Evolutionary conservation across 2,329 filamentous ascomycete genomes (phyloP).

Genomic region (Aspergillus pseudonomiae): DNA sequence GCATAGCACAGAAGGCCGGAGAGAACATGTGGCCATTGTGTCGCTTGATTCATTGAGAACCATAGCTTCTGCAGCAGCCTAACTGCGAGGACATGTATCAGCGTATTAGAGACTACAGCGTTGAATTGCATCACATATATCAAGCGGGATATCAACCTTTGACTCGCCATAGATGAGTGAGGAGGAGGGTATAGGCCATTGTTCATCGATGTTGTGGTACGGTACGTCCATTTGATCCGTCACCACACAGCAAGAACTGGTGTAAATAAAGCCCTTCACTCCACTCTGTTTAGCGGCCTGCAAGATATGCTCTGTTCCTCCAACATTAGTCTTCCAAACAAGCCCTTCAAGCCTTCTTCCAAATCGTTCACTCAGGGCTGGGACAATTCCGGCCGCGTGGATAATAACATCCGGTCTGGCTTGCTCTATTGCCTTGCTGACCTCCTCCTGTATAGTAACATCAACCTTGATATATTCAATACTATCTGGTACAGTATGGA

Average conservation of each 20-base stretch:
- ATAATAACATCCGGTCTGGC: conserved; percentile 54
- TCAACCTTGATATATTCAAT: conserved; percentile 36
- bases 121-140: not conserved
- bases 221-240: conserved; percentile 51
- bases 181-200: conserved; percentile 40
- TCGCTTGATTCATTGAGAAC: conserved; percentile 42
- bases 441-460: conserved; percentile 32
- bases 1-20: conserved; percentile 48
- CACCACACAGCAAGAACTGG: conserved; percentile 58
- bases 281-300: conserved; percentile 47
- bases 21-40: conserved; percentile 42
- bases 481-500: conserved; percentile 30
- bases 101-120: conserved; percentile 9
- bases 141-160: conserved; percentile 32
- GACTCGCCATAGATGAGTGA: conserved; percentile 50
- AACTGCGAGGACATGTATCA: conserved; percentile 18
- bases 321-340: conserved; percentile 56
- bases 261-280: conserved; percentile 58
- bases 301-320: conserved; percentile 58
- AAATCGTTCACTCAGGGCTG: conserved; percentile 41
- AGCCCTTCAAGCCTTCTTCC: conserved; percentile 36
- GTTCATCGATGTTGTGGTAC: conserved; percentile 44
- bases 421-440: conserved; percentile 40
- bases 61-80: conserved; percentile 47
- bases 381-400: conserved; percentile 57